Conservation (phyloP, 306 rosid genomes). For the Dalbergia cultrata region DNA sequence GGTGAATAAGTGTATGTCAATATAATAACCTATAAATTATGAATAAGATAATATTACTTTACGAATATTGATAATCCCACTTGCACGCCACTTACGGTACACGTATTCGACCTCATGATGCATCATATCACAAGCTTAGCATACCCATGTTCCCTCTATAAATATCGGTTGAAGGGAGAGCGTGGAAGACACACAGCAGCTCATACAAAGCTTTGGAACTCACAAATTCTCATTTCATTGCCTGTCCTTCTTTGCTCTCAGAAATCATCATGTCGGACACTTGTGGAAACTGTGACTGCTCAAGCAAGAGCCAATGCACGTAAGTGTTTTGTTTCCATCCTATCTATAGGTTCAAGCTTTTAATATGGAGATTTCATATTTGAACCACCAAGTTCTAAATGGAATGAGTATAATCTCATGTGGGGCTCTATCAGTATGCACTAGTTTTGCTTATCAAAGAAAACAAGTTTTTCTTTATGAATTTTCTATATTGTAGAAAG, state of each 20-base stretch:
- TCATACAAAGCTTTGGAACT: background rate
- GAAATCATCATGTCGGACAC: conserved; percentile 55
- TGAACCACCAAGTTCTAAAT: background rate
- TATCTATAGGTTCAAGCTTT: background rate
- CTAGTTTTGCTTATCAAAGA: background rate
- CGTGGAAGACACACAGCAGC: conserved; percentile 38
- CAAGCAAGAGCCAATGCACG: conserved; percentile 60
- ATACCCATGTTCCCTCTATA: conserved; percentile 51
- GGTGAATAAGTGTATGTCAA: conserved; percentile 15
- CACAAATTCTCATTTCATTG: background rate
- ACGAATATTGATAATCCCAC: too few species aligned
- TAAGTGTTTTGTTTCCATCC: conserved; percentile 44
- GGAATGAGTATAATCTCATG: too few species aligned
- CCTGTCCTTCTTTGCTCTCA: background rate
- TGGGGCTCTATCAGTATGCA: background rate
- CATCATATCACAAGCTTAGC: background rate
- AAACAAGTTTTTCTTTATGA: background rate
- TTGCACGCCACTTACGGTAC: conserved; percentile 47
- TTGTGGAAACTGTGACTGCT: conserved; percentile 63
- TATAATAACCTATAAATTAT: too few species aligned
- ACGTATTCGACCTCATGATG: background rate
- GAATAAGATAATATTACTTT: too few species aligned
- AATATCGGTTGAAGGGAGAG: conserved; percentile 34
- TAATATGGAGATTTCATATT: background rate
- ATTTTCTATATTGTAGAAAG: background rate